These are phyloP conservation scores for Trypethelium eluteriae DNA, from an alignment of 495 filamentous ascomycete genomes.

Conservation along the genomic window DNA sequence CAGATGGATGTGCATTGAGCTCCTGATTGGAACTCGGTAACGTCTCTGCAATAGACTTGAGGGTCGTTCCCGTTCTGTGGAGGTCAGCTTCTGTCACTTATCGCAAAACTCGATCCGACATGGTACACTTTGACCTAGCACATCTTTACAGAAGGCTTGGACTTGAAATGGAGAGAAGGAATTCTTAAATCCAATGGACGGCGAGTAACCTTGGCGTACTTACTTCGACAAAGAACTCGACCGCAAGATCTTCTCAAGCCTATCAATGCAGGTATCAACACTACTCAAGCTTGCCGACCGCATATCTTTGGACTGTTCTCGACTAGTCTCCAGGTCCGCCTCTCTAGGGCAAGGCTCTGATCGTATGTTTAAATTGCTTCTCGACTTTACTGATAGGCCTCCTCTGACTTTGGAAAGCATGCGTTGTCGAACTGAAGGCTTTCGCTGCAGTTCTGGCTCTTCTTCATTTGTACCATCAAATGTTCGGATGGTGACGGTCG, in stretches of 20 bases:
- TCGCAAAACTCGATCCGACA: no score
- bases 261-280: not conserved
- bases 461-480: not conserved
- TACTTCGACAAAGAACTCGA: conserved; percentile 3
- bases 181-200: not conserved
- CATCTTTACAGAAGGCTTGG: no score
- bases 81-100: not conserved
- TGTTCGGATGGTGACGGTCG: not conserved
- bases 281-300: not conserved
- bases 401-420: conserved; percentile 27
- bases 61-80: not conserved
- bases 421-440: conserved; percentile 25
- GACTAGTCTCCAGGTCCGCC: not conserved
- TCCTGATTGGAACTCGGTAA: not conserved
- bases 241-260: not conserved
- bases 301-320: not conserved
- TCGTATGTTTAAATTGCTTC: conserved; percentile 14
- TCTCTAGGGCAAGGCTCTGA: conserved; percentile 2
- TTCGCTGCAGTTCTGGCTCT: conserved; percentile 17
- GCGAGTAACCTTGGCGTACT: not conserved
- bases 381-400: conserved; percentile 22
- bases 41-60: conserved; percentile 2
- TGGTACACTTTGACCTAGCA: no score
- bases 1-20: not conserved
- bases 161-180: not conserved